These are phyloP conservation scores for Chlorella sp. DNA, from an alignment of 139 green algal species.

Conservation along the genomic window DNA sequence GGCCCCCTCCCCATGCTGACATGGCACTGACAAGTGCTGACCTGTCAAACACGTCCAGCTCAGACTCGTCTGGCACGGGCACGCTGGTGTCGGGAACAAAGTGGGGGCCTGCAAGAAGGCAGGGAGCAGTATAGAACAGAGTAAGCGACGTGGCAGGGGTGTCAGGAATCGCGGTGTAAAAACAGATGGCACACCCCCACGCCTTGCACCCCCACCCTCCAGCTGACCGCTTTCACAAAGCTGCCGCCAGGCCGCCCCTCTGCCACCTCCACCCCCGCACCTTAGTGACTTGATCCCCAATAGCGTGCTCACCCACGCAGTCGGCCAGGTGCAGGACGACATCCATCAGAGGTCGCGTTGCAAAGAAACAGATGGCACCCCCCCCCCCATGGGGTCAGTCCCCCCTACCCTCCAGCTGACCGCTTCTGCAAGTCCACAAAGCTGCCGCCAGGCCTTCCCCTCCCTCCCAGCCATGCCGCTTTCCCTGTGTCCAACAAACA, in stretches of 20 bases:
- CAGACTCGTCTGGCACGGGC: constrained; percentile 30
- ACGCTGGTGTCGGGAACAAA: background rate
- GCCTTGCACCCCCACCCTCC: background rate
- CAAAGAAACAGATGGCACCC: too few relatives aligned
- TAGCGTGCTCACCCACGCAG: background rate
- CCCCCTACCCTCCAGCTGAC: too few relatives aligned
- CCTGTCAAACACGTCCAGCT: constrained; percentile 53
- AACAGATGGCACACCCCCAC: background rate
- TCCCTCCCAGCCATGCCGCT: background rate
- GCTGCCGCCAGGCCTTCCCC: too few relatives aligned
- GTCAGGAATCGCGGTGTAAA: too few relatives aligned
- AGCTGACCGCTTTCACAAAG: too few relatives aligned
- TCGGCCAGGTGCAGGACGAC: constrained; percentile 10
- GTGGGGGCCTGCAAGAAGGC: background rate
- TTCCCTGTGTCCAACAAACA: too few relatives aligned
- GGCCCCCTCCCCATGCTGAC: background rate
- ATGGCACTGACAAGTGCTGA: background rate
- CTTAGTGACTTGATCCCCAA: too few relatives aligned
- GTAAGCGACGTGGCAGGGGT: too few relatives aligned
- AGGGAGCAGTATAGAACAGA: background rate
- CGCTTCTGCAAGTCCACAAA: too few relatives aligned
- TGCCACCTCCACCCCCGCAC: too few relatives aligned
- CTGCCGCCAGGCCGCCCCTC: too few relatives aligned
- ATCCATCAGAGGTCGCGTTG: constrained; percentile 36
- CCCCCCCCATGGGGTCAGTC: too few relatives aligned